phyloP scores from a whole-genome alignment of 208 protist genomes.

The Leptomonas pyrrhocoris region DNA sequence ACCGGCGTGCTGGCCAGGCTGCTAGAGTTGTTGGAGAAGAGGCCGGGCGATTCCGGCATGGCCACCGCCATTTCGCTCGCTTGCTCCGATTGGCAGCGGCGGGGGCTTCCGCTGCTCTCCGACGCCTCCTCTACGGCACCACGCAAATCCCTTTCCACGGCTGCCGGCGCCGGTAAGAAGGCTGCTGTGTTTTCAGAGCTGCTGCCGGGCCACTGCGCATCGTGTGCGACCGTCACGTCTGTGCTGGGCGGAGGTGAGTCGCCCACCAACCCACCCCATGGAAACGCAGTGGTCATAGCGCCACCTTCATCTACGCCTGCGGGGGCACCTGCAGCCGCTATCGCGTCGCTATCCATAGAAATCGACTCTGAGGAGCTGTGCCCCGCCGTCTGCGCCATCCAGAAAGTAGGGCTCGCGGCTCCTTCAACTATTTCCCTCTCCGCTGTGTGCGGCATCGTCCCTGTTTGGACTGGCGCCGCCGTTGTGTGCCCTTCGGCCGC shows the following conservation, averaged over 20 bases:
- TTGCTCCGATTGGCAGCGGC: not conserved
- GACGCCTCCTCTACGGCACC: not conserved
- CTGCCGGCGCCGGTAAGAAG: not conserved
- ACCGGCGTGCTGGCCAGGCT: constrained; percentile 13
- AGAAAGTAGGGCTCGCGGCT: not conserved
- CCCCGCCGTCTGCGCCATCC: not conserved
- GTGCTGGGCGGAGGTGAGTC: not conserved
- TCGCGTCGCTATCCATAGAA: not conserved
- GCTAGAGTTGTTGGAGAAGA: constrained; percentile 18
- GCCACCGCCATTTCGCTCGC: not conserved
- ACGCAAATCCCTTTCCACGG: not conserved
- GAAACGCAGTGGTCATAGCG: not conserved
- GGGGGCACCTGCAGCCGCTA: not conserved
- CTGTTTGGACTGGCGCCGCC: not conserved
- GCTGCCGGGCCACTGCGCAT: not conserved
- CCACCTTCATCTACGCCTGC: not conserved
- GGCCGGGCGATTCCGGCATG: not conserved
- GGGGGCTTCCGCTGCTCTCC: not conserved
- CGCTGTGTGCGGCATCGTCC: not conserved
- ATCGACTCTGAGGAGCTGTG: not conserved
- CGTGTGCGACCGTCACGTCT: constrained; percentile 3
- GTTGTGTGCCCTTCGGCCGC: not conserved
- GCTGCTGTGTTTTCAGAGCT: not conserved
- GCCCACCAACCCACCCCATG: not conserved
- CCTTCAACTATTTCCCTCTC: not conserved